Conservation (phyloP, 257 asterid species). For the Asclepias syriaca region DNA sequence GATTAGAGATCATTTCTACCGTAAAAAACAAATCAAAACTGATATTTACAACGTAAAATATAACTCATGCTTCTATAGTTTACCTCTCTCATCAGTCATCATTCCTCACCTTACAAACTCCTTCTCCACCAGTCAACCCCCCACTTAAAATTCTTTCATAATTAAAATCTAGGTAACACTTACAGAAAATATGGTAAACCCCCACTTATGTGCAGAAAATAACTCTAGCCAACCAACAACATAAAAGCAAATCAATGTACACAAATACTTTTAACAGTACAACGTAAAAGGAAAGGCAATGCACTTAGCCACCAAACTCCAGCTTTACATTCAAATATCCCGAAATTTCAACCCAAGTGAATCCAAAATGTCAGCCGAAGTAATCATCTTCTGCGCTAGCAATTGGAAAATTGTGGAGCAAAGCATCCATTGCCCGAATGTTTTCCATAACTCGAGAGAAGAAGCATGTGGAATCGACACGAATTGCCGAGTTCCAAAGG, state of each 20-base stretch:
- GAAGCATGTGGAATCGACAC: slow-evolving; percentile 37
- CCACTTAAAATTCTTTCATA: background rate
- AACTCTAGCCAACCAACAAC: background rate
- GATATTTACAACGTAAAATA: background rate
- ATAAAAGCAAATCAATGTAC: background rate
- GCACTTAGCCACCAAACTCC: slow-evolving; percentile 28
- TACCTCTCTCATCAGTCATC: background rate
- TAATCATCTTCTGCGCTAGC: slow-evolving; percentile 56
- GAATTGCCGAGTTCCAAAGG: slow-evolving; percentile 52
- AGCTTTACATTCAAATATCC: slow-evolving; percentile 45
- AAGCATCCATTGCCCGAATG: slow-evolving; percentile 52
- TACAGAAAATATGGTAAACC: background rate
- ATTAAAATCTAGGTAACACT: background rate
- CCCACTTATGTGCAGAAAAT: too few relatives aligned
- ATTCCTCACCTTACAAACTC: background rate
- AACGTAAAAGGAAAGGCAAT: background rate
- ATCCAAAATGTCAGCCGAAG: slow-evolving; percentile 41
- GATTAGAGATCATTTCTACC: background rate
- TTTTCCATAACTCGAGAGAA: slow-evolving; percentile 43
- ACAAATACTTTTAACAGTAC: background rate
- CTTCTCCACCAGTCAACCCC: background rate
- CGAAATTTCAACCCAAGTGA: slow-evolving; percentile 53
- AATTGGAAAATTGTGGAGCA: slow-evolving; percentile 40
- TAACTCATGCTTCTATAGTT: background rate
- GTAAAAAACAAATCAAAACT: background rate